Evolutionary conservation across 805 yeast genomes (phyloP), one percentile per base, ranked within the genome.

Genomic region (Isabelozyma rhagii): DNA sequence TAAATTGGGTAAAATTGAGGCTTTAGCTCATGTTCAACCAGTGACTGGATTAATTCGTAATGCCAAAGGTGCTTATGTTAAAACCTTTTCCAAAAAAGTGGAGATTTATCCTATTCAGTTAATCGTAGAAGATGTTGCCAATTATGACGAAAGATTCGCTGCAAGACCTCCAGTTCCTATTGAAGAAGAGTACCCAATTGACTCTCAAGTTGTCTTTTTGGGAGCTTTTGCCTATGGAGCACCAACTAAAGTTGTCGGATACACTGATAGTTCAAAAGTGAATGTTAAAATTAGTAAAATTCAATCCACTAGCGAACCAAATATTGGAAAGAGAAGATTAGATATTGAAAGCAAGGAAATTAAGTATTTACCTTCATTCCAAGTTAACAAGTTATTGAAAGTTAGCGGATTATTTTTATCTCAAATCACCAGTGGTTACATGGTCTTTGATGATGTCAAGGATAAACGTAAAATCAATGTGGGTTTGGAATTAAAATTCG

Each of bases 201-300:
- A 80, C 13, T 78, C 87, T 0, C 80, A 82, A 46, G 92, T 84
- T 27, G 81, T 93, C 8, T 89, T 89, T 62, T 73, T 94, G 52
- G 96, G 97, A 44, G 89, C 85, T 27, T 83, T 84, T 66, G 96
- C 92, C 1, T 94, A 89, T 63, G 98, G 99, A 48, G 80, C 89
- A 5, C 83, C 87, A 42, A 89, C 90, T 4, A 73, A 73, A 18
- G 79, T 88, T 43, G 79, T 78, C 44, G 93, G 88, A 0, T 81
- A 85, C 59, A 75, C 74, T 29, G 73, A 75, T 21, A 52, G 58
- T 4, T 62, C 64, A 44, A 69, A 67, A 52, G 68, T 87, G 50
- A 79, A 84, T 49, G 84, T 92, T 14, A 66, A 67, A 46, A 69
- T 74, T 39, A 66, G 65, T 43, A 67, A 72, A 49, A 72, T 74